phyloP scores from a whole-genome alignment of 176 grass and related monocot species.

The Aegilops bicornis region DNA sequence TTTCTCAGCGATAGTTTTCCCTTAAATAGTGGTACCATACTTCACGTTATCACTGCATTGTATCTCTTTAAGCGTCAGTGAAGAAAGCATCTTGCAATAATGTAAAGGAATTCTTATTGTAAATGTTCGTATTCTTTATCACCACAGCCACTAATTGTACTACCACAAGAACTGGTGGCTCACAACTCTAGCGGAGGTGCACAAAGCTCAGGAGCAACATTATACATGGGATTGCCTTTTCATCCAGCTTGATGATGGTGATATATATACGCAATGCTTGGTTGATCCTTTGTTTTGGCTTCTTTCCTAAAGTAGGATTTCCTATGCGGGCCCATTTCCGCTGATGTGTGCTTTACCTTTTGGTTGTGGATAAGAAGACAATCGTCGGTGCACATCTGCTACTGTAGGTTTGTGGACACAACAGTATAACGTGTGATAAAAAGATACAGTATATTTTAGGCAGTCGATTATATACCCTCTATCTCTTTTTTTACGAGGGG shows the following conservation, averaged over 20 bases:
- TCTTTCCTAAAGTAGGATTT: neutral
- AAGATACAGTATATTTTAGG: neutral
- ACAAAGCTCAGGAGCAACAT: neutral
- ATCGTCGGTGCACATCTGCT: neutral
- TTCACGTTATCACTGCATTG: neutral
- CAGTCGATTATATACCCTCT: neutral
- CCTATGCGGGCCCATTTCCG: neutral
- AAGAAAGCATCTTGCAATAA: neutral
- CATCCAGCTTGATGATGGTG: constrained; percentile 1
- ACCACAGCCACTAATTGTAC: neutral
- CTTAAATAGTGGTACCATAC: neutral
- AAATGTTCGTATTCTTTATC: neutral
- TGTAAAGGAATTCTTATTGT: neutral
- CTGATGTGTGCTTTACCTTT: constrained; percentile 1
- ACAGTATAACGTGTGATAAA: neutral
- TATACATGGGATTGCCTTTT: constrained; percentile 6
- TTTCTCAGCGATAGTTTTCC: neutral
- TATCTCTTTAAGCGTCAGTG: neutral
- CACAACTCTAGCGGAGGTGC: neutral
- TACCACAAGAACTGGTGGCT: neutral
- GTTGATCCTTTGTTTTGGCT: neutral
- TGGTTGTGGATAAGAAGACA: constrained; percentile 7
- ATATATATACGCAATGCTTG: constrained; percentile 5
- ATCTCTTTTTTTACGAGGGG: no score
- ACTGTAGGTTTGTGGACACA: neutral